Conservation (phyloP, 306 rosid genomes). For the Corylus heterophylla region DNA sequence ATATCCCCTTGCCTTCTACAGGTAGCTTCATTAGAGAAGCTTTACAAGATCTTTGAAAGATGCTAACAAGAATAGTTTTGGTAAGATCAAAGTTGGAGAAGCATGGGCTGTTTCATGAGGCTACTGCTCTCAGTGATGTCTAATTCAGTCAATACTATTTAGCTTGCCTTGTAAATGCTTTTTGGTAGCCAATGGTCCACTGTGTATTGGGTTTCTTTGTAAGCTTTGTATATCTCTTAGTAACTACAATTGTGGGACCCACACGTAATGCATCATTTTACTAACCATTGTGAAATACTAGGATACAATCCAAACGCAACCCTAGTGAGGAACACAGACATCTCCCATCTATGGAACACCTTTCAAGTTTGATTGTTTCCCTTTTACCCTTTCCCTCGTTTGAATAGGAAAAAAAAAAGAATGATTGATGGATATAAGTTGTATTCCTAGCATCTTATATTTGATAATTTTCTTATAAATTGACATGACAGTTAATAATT, state of each 20-base stretch:
- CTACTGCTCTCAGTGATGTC: not conserved
- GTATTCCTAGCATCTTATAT: too few relatives aligned
- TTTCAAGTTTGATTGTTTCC: too few relatives aligned
- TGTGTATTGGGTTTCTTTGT: not conserved
- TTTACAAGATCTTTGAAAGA: slow-evolving; percentile 85
- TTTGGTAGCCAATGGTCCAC: not conserved
- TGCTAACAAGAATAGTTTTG: slow-evolving; percentile 44
- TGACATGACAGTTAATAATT: too few relatives aligned
- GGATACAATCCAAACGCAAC: too few relatives aligned
- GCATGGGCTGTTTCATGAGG: not conserved
- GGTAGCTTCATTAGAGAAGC: slow-evolving; percentile 87
- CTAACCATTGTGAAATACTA: too few relatives aligned
- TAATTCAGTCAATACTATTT: not conserved
- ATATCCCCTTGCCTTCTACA: slow-evolving; percentile 35
- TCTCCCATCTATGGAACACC: too few relatives aligned
- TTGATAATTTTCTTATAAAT: too few relatives aligned
- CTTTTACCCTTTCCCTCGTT: too few relatives aligned
- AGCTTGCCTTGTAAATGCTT: not conserved
- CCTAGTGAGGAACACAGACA: too few relatives aligned
- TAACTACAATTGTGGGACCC: not conserved
- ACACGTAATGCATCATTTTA: too few relatives aligned
- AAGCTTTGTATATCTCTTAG: not conserved
- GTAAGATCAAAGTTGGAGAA: not conserved
- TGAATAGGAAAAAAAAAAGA: too few relatives aligned
- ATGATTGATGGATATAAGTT: too few relatives aligned